Evolutionary conservation across 2,329 filamentous ascomycete species (phyloP), one percentile per base, ranked within the genome.

Genomic region (Talaromyces sp.): DNA sequence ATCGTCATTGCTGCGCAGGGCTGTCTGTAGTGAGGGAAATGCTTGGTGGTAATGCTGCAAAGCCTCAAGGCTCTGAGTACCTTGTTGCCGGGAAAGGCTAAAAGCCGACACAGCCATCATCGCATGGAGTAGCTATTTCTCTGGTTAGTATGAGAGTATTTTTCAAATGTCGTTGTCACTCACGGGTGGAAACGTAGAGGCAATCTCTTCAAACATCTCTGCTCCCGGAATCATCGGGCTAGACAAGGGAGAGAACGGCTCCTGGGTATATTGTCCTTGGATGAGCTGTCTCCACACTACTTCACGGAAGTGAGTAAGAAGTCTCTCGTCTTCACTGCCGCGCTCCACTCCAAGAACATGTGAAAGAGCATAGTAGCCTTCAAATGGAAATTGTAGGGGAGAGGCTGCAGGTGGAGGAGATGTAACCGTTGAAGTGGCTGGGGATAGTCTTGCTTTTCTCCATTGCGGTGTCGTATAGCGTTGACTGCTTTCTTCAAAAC

Each of bases 51-150:
- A 85, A 66, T 85, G 81, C 63, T 84, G 80, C 54, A 84, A 71
- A 11, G 81, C 79, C 65, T 82, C 78, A 61, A 83, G 74, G 58
- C 78, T 75, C 58, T 78, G 76, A 30, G 76, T 74, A 30, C 74
- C 77, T 33, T 79, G 77, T 64, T 75, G 78, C 58, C 79, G 77
- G 25, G 78, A 77, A 51, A 84, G 73, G 66, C 81, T 82, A 51
- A 85, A 75, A 19, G 81, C 81, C 27, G 81, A 82, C n/a, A 86
- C 71, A 4, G 83, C 83, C 75, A 84, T 83, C 64, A 86, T 84
- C 8, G 84, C 82, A 67, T 85, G 81, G 55, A 81, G 80, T 59
- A 85, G 77, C 82, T 84, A 57, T 51, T 39, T 30, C 22, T 64
- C 55, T 55, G 42, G 61, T 62, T n/a, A 62, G 61, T 33, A 52